Conservation (phyloP, 2,329 filamentous ascomycete species). For the Botrytis hyacinthi region DNA sequence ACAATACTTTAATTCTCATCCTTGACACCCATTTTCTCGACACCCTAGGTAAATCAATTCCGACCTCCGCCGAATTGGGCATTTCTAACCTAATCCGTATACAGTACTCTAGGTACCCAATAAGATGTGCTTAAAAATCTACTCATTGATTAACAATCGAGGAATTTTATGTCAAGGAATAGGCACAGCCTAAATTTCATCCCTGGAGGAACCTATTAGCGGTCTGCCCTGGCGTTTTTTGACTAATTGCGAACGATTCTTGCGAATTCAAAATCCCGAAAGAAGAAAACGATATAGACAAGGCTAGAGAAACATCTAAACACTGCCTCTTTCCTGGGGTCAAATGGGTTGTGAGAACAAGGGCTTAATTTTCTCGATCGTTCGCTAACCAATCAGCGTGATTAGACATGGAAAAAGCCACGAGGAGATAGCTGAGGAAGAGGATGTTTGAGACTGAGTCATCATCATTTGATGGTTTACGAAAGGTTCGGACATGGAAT, state of each 20-base stretch:
- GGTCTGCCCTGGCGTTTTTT: slow-evolving; percentile 12
- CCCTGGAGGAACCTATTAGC: neutral
- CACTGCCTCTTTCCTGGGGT: slow-evolving; percentile 4
- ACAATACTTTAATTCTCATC: neutral
- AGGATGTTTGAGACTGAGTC: slow-evolving; percentile 9
- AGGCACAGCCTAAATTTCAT: neutral
- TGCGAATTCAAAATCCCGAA: neutral
- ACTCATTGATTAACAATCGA: neutral
- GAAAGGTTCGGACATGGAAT: neutral
- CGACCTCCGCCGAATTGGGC: neutral
- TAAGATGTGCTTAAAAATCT: neutral
- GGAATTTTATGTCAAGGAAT: neutral
- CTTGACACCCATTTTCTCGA: neutral
- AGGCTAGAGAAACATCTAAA: slow-evolving; percentile 4
- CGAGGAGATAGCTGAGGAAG: neutral
- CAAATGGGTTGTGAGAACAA: neutral
- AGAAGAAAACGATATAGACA: neutral
- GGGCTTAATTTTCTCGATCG: neutral
- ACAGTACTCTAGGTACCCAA: neutral
- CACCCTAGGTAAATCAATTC: neutral
- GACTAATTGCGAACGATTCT: neutral
- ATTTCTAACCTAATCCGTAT: neutral
- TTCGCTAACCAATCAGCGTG: neutral
- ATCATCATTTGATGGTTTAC: slow-evolving; percentile 9
- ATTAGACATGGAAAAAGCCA: neutral